Evolutionary conservation across 768 basidiomycete genomes (phyloP).

Genomic region (Serpula lacrymans): DNA sequence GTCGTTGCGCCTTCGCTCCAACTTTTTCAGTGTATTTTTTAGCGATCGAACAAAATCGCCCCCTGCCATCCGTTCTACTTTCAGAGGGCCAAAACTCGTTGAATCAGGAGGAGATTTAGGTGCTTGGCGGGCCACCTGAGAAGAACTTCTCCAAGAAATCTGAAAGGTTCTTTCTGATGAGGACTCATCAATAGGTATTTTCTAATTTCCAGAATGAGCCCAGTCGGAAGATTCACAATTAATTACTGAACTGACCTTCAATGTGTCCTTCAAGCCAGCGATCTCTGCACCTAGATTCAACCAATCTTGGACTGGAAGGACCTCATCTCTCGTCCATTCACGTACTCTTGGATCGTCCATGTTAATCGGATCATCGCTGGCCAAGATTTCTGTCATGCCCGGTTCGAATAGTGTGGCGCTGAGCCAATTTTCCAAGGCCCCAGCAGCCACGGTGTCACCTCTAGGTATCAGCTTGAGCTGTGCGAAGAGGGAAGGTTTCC

Average conservation of each 20-base stretch:
- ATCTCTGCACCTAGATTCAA: conserved; percentile 30
- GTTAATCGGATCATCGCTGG: conserved; percentile 14
- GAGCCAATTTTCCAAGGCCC: conserved; percentile 29
- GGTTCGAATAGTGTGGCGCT: conserved; percentile 22
- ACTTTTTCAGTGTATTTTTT: conserved; percentile 14
- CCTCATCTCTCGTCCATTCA: conserved; percentile 37
- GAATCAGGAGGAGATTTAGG: too few species aligned
- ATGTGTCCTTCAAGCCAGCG: conserved; percentile 21
- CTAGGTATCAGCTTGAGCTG: conserved; percentile 14
- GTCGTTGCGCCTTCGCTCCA: conserved; percentile 20
- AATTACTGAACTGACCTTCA: conserved; percentile 18
- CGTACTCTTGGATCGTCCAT: conserved; percentile 38
- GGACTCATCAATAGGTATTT: conserved; percentile 8
- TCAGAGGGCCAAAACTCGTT: too few species aligned
- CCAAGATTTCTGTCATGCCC: conserved; percentile 19
- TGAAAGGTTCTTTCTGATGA: conserved; percentile 13
- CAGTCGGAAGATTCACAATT: background rate
- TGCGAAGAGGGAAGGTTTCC: conserved; percentile 7
- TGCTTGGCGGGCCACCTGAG: too few species aligned
- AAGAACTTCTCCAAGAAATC: conserved; percentile 21
- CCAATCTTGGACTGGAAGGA: conserved; percentile 31
- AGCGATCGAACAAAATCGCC: too few species aligned
- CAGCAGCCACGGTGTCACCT: conserved; percentile 27
- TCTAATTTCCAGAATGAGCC: conserved; percentile 15
- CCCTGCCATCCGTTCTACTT: too few species aligned